Evolutionary conservation across 2,329 filamentous ascomycete genomes (phyloP), one percentile per base, ranked within the genome.

Genomic region (Epichloe glyceriae): DNA sequence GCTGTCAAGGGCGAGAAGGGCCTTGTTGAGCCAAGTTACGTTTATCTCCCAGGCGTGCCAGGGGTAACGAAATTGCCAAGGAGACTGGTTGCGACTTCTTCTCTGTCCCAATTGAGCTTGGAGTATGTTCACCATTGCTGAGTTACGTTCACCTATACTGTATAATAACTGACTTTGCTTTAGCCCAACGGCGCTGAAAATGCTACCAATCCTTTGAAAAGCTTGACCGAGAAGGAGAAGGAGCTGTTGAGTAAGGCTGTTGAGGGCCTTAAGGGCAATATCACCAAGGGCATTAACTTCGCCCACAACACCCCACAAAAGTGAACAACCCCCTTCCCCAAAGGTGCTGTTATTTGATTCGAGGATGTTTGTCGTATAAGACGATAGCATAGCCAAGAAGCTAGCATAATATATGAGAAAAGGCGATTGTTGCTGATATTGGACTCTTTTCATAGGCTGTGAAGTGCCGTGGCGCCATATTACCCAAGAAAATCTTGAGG

Each of bases 81-180:
- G 80, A 83, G 64, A 88, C 85, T 55, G 90, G 89, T 60, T 71
- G 79, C 56, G 90, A 98, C 51, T 98, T 87, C 78, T 98, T 98
- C 81, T 95, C 93, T 53, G 88, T 94, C 50, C 91, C 90, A 54
- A 81, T 97, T 60, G 88, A 95, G 74, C 88, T 98, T 60, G 93
- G 93, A 65, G 89, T 94, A 85, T 74, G 87, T 78, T 51, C 8
- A 51, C 39, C 37, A 34, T n/a, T 33, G 40, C 19, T 42, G 33
- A 11, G 37, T 17, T 34, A 17, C 22, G 15, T 11, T 22, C 20
- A 19, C 43, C 34, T 46, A 6, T 47, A 30, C 37, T 14, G 38
- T 58, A 62, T 54, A 59, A 58, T n/a, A 8, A 47, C 68, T 66
- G 57, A 64, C 57, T 59, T 46, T 53, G 43, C 8, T 42, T 51